These are phyloP conservation scores for Sesbania bispinosa DNA, from an alignment of 306 rosid genomes.

Conservation along the genomic window DNA sequence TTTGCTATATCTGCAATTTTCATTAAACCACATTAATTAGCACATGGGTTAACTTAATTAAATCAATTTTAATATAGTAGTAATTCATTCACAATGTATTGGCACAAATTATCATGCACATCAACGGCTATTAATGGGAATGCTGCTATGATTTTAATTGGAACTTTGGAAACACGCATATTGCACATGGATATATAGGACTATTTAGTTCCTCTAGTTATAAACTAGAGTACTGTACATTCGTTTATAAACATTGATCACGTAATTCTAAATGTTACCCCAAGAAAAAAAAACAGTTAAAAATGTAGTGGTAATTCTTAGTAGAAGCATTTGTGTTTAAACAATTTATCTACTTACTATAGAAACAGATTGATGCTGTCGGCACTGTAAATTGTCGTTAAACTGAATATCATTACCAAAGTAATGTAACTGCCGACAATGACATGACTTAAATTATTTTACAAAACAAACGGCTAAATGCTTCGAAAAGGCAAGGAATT, in stretches of 20 bases:
- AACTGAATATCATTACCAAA: not conserved
- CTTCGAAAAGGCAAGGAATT: slow-evolving; percentile 5
- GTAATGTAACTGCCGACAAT: slow-evolving; percentile 23
- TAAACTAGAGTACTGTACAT: not conserved
- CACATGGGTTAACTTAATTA: not conserved
- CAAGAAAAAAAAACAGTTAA: no score
- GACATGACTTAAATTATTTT: not conserved
- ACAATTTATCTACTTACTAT: not conserved
- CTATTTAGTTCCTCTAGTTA: not conserved
- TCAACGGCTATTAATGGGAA: not conserved
- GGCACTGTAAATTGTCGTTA: slow-evolving; percentile 31
- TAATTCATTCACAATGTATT: not conserved
- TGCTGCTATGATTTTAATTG: not conserved
- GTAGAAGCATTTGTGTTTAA: not conserved
- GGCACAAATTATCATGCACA: slow-evolving; percentile 19
- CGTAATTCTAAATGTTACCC: not conserved
- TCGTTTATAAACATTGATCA: not conserved
- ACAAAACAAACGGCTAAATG: not conserved
- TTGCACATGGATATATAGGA: slow-evolving; percentile 24
- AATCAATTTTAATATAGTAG: not conserved
- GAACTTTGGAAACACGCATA: slow-evolving; percentile 28
- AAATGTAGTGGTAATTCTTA: no score
- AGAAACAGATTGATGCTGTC: slow-evolving; percentile 25
- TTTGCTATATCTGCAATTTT: slow-evolving; percentile 55
- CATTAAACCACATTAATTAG: not conserved